These are phyloP conservation scores for Meyerozyma sp. DNA, from an alignment of 1,139 yeast genomes.

Conservation along the genomic window DNA sequence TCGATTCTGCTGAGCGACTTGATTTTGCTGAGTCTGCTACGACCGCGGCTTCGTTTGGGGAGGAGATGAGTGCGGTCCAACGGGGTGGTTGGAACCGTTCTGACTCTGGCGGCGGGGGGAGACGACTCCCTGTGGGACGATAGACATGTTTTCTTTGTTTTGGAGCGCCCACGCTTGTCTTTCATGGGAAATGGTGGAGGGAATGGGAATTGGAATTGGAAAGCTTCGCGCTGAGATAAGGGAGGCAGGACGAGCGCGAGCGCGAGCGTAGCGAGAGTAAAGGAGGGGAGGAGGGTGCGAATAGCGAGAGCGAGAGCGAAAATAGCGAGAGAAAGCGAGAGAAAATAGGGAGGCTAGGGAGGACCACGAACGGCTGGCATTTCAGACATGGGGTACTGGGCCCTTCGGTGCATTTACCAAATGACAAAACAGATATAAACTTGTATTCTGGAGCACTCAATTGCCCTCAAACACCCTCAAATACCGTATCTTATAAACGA, in stretches of 20 bases:
- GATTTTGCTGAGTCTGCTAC: neutral
- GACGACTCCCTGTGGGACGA: slow-evolving; percentile 1
- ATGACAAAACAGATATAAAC: no score
- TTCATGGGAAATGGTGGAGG: neutral
- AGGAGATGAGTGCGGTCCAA: neutral
- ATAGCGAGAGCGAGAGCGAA: neutral
- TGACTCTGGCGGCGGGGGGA: neutral
- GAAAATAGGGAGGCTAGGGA: no score
- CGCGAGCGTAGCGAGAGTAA: neutral
- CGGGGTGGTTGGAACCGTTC: slow-evolving; percentile 1
- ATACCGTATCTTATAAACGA: neutral
- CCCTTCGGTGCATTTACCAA: no score
- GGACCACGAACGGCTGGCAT: no score
- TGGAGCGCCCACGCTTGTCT: slow-evolving; percentile 1
- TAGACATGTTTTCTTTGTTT: neutral
- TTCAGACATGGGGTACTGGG: no score
- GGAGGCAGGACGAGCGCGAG: neutral
- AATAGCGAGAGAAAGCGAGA: no score
- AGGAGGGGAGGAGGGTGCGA: neutral
- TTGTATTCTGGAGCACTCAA: neutral
- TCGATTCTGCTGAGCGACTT: neutral
- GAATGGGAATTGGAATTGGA: neutral
- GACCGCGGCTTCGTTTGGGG: neutral
- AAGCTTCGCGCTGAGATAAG: neutral
- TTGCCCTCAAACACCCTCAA: neutral